Conservation (phyloP, 805 yeast species). For the Candida dajiaensis region DNA sequence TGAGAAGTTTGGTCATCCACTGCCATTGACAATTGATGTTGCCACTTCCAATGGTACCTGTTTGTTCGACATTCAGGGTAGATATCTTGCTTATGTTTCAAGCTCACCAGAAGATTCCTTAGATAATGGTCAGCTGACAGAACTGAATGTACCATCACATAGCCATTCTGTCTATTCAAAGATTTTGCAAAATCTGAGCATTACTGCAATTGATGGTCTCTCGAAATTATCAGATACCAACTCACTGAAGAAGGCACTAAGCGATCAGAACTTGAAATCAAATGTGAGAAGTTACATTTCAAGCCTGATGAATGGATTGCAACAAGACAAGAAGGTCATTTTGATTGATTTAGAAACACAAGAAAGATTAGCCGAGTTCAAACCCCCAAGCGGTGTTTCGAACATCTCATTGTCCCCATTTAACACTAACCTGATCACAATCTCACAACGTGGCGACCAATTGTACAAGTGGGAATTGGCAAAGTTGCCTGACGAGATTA, state of each 20-base stretch:
- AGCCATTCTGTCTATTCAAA: conserved; percentile 19
- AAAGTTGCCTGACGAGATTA: conserved; percentile 42
- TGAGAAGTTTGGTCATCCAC: conserved; percentile 10
- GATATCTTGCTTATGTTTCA: conserved; percentile 32
- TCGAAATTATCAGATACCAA: conserved; percentile 39
- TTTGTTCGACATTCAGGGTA: conserved; percentile 36
- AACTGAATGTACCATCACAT: conserved; percentile 16
- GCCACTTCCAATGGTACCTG: conserved; percentile 29
- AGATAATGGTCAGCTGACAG: conserved; percentile 3
- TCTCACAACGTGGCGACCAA: conserved; percentile 53
- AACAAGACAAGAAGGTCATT: conserved; percentile 29
- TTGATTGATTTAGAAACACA: conserved; percentile 42
- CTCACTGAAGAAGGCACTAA: conserved; percentile 7
- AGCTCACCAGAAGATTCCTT: background rate
- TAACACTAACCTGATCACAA: conserved; percentile 50
- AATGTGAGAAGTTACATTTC: conserved; percentile 6
- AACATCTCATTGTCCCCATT: conserved; percentile 54
- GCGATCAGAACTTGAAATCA: conserved; percentile 10
- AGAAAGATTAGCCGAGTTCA: conserved; percentile 36
- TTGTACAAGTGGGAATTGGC: conserved; percentile 61
- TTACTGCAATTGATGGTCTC: conserved; percentile 47
- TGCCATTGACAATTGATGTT: conserved; percentile 15
- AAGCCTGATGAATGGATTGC: conserved; percentile 14
- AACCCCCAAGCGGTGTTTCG: conserved; percentile 60
- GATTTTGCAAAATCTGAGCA: conserved; percentile 41